Conservation (phyloP, 2,329 filamentous ascomycete species). For the Hortaea werneckii region DNA sequence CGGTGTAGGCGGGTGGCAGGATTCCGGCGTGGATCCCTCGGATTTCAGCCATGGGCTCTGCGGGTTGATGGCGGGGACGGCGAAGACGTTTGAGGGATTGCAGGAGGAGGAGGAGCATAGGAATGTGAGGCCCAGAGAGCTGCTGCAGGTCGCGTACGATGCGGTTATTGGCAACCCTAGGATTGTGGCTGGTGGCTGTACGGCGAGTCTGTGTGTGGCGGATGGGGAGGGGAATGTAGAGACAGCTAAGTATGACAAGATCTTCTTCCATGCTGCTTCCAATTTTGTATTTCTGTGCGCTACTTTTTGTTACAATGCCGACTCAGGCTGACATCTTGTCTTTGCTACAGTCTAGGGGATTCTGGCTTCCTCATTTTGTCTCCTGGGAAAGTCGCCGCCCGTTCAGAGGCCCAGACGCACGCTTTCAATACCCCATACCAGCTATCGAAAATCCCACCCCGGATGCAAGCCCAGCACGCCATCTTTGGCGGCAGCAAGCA, state of each 20-base stretch:
- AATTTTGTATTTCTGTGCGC: too few species aligned
- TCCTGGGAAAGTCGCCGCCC: conserved; percentile 72
- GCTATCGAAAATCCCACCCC: conserved; percentile 74
- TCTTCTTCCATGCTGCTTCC: neutral
- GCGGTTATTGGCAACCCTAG: conserved; percentile 62
- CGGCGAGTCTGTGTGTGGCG: conserved; percentile 77
- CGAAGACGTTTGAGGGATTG: conserved; percentile 32
- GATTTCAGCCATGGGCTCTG: conserved; percentile 93
- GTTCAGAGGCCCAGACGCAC: conserved; percentile 81
- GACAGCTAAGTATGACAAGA: conserved; percentile 58
- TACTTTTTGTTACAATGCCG: too few species aligned
- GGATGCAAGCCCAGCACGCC: conserved; percentile 66
- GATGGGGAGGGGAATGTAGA: conserved; percentile 65
- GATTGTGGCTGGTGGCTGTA: conserved; percentile 78
- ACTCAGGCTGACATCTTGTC: neutral
- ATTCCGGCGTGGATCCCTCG: conserved; percentile 84
- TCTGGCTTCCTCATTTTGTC: conserved; percentile 85
- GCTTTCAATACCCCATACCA: conserved; percentile 97
- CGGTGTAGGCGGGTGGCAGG: conserved; percentile 89
- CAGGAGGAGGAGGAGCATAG: conserved; percentile 12
- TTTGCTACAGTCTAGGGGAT: conserved; percentile 57
- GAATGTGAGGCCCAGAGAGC: conserved; percentile 42
- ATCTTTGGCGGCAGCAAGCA: conserved; percentile 64
- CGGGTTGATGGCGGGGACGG: conserved; percentile 67
- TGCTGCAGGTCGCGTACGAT: conserved; percentile 80